Base-by-base conservation (phyloP, 2,329 filamentous ascomycete genomes). In the Colletotrichum spinosum region DNA sequence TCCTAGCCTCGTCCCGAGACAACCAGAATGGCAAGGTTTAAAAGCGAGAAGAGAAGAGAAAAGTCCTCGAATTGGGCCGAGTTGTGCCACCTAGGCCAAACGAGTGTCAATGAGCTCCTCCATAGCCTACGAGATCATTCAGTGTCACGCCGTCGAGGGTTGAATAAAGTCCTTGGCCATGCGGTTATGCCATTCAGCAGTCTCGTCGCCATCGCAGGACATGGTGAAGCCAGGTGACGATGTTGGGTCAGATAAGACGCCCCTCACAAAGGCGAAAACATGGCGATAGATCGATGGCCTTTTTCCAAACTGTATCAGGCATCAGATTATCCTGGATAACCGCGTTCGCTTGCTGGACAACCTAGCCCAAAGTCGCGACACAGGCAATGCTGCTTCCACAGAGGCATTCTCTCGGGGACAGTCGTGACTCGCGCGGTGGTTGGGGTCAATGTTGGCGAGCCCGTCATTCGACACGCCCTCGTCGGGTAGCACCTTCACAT, bases 121-220 rank as follows among this genome's bases (percentile, higher is more conserved):
- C 37, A 55, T 55, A 11, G 55, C 58, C 37, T 55, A 25, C 1
- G 58, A 50, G 37, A 60, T 50, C 51, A 60, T 9, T n/a, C 50
- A 48, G 44, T 60, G 58, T n/a, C 35, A 42, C 17, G 51, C 58
- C 4, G 42, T 45, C 55, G 39, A 58, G 15, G 15, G 15, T 17
- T 2, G 15, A 17, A 17, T 17, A 17, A 17, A 17, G 2, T 17
- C 2, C 15, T 17, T 17, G 15, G 15, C 15, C 2, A 17, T 17
- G 15, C 15, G 15, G 15, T 17, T 17, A 17, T 17, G 15, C 15
- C 15, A 17, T 17, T 17, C 15, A 17, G 15, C 15, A 17, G 15
- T 17, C 15, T 17, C 15, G 15, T 17, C 15, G 15, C 15, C 15
- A 17, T 17, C 15, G 15, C 15, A 17, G 15, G 15, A 17, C 15